Conservation (phyloP, 805 yeast species). For the Kluyveromyces aestuarii region DNA sequence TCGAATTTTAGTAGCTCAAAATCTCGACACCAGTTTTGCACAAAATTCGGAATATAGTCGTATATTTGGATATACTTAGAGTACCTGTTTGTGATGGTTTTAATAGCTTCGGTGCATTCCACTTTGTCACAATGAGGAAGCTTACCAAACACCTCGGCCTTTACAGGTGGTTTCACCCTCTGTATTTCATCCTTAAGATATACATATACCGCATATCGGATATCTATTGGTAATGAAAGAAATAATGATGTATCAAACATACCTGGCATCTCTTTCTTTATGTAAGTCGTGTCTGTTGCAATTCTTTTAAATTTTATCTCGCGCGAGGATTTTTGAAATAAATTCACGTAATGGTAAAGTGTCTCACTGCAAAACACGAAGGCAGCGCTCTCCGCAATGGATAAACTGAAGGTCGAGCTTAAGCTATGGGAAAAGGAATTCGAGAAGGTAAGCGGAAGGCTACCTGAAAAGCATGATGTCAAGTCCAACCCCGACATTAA, state of each 20-base stretch:
- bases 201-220: slow-evolving; percentile 18
- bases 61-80: slow-evolving; percentile 17
- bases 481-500: slow-evolving; percentile 31
- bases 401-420: slow-evolving; percentile 33
- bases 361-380: background rate
- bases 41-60: slow-evolving; percentile 15
- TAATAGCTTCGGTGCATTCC: background rate
- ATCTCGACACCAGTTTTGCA: slow-evolving; percentile 18
- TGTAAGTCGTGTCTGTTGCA: background rate
- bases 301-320: background rate
- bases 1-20: slow-evolving; percentile 23
- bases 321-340: background rate
- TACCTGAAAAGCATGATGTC: slow-evolving; percentile 42
- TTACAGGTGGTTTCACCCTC: slow-evolving; percentile 4
- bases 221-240: slow-evolving; percentile 17
- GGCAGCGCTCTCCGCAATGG: background rate
- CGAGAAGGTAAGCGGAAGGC: slow-evolving; percentile 29
- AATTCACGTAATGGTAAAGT: background rate
- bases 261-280: background rate
- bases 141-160: background rate
- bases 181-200: slow-evolving; percentile 15
- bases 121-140: background rate
- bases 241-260: slow-evolving; percentile 9
- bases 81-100: slow-evolving; percentile 3
- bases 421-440: slow-evolving; percentile 50